Evolutionary conservation across 2,329 filamentous ascomycete genomes (phyloP), one percentile per base, ranked within the genome.

Genomic region (Endocalyx cinctus): DNA sequence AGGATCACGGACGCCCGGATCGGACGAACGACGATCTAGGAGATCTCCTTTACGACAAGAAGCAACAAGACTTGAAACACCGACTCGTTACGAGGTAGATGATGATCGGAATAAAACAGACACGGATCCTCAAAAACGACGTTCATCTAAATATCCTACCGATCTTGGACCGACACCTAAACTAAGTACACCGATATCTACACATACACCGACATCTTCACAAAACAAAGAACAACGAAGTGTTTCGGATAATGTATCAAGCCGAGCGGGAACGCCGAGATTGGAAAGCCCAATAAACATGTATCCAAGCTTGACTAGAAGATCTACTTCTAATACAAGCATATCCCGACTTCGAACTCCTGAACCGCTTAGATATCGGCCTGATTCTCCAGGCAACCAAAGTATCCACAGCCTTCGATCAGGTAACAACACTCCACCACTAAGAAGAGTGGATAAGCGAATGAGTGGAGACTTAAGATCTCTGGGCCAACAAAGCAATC

Each of bases 401-500:
- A 79, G 34, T 18, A 68, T 58, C 58, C 45, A 64, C 43, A 79
- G 70, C 59, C 67, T 71, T 39, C 65, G 69, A 42, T 76, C 70
- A 52, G 63, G 57, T 56, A 58, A 68, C 62, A 55, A 62, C 43
- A 83, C 81, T 39, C 83, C 82, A 43, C 79, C 83, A 29, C 72
- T 92, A 41, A 47, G 87, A 51, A 77, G 86, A 43, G 73, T 76
- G 43, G 79, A 82, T 57, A 71, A 64, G 55, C 73, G 72, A 56
- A 64, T 81, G 59, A 89, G 84, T 72, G 82, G 84, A 61, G 85
- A 94, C 70, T 70, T 94, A 51, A 69, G 83, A 64, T 76, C 75
- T 48, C 76, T 77, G 48, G 77, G 77, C 62, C 75, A 75, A 72
- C 73, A 52, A 41, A 64, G 62, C 50, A 55, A 55, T 37, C 28